These are phyloP conservation scores for Xylariaceae sp. DNA, from an alignment of 2,329 filamentous ascomycete species.

Conservation along the genomic window DNA sequence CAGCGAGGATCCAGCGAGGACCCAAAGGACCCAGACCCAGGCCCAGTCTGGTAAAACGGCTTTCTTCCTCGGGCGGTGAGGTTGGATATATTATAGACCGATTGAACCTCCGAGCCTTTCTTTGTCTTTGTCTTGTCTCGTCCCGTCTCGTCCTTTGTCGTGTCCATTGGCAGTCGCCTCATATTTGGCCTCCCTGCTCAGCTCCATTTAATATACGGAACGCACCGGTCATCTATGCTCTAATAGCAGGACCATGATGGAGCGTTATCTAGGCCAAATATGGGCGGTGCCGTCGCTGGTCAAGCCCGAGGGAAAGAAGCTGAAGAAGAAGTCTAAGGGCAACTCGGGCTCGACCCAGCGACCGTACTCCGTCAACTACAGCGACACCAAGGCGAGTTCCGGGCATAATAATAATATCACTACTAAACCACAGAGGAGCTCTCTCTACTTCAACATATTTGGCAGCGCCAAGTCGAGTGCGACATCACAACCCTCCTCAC, in stretches of 20 bases:
- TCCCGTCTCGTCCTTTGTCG: background rate
- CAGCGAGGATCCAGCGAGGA: too few species aligned
- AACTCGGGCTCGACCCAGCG: constrained; percentile 23
- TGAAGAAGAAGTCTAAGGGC: constrained; percentile 29
- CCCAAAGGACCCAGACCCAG: background rate
- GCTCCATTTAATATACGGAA: background rate
- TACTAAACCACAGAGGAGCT: constrained; percentile 6
- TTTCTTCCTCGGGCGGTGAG: constrained; percentile 6
- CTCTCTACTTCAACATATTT: constrained; percentile 12
- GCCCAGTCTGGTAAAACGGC: background rate
- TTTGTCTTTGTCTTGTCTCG: background rate
- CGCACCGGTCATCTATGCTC: background rate
- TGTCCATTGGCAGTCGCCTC: background rate
- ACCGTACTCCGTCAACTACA: constrained; percentile 21
- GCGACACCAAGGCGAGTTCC: constrained; percentile 21
- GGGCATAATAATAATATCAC: background rate
- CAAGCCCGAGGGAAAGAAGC: constrained; percentile 29
- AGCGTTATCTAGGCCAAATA: constrained; percentile 26
- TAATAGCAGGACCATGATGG: constrained; percentile 20
- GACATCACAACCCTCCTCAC: constrained; percentile 12
- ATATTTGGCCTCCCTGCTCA: too few species aligned
- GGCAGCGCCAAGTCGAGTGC: constrained; percentile 15
- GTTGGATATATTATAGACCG: constrained; percentile 8
- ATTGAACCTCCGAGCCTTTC: background rate
- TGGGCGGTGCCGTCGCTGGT: constrained; percentile 18